A percentile compares a stretch with the other conserved stretches of the same genome.
phyloP scores from a whole-genome alignment of 2,329 filamentous ascomycete genomes.

The Ophiostoma montium region DNA sequence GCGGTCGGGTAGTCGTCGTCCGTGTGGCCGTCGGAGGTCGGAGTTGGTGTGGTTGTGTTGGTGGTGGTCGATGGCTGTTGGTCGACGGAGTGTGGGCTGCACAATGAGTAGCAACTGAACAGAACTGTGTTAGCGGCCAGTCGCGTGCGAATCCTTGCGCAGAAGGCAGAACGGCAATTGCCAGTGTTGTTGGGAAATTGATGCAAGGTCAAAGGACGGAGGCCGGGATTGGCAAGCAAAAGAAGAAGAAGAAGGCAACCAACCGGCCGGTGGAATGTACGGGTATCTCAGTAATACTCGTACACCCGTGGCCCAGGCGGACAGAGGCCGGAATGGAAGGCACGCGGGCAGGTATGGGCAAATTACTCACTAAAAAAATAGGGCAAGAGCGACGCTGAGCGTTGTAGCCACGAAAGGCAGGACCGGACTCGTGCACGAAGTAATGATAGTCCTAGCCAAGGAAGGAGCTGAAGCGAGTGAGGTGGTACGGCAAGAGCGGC shows the following conservation, averaged over 20 bases:
- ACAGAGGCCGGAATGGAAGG: conserved; percentile 7
- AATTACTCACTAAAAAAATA: background rate
- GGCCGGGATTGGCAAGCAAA: background rate
- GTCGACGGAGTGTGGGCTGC: too few species aligned
- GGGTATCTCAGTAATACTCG: background rate
- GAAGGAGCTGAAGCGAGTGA: background rate
- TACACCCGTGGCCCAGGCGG: background rate
- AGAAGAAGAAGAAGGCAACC: background rate
- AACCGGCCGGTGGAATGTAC: conserved; percentile 5
- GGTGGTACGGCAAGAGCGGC: background rate
- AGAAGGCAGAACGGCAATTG: too few species aligned
- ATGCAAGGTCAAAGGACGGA: background rate
- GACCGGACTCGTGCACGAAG: background rate
- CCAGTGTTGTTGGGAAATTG: background rate
- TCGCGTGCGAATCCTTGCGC: too few species aligned
- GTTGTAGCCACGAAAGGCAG: conserved; percentile 4
- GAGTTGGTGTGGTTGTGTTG: too few species aligned
- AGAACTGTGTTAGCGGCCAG: too few species aligned
- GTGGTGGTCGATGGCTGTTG: too few species aligned
- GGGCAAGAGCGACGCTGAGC: background rate
- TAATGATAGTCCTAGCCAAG: background rate
- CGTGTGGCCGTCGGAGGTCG: too few species aligned
- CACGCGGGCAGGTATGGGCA: conserved; percentile 1
- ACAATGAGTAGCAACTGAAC: too few species aligned
- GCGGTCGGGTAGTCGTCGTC: background rate